Conservation (phyloP, 1,139 yeast genomes). For the Pichia sp. region DNA sequence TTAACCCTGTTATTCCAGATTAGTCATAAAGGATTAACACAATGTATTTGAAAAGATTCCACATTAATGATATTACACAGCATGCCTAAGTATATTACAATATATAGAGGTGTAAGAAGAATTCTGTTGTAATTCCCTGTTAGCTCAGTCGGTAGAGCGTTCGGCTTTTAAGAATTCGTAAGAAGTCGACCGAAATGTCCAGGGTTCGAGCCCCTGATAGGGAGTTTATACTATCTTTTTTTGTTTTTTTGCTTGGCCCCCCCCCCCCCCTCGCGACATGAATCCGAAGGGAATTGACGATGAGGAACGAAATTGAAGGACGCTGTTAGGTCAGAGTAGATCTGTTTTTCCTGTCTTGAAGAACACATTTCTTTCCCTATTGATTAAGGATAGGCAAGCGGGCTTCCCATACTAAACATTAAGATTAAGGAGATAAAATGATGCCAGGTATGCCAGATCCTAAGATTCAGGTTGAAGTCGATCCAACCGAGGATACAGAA, state of each 20-base stretch:
- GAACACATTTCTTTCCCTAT: too few relatives aligned
- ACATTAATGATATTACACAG: too few relatives aligned
- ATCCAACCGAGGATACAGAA: slow-evolving; percentile 94
- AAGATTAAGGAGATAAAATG: slow-evolving; percentile 1
- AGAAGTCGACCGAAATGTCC: slow-evolving; percentile 42
- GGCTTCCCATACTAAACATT: too few relatives aligned
- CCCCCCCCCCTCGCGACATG: not conserved
- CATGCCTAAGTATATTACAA: too few relatives aligned
- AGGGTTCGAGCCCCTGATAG: slow-evolving; percentile 46
- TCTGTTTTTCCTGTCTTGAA: too few relatives aligned
- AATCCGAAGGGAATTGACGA: not conserved
- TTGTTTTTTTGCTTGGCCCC: not conserved
- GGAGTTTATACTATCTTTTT: slow-evolving; percentile 30
- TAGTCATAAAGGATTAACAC: too few relatives aligned
- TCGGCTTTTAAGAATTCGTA: slow-evolving; percentile 39
- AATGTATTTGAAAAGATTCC: too few relatives aligned
- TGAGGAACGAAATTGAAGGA: too few relatives aligned
- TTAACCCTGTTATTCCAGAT: too few relatives aligned
- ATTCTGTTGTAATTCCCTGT: slow-evolving; percentile 30
- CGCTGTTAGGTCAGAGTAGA: too few relatives aligned
- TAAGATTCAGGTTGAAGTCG: slow-evolving; percentile 76
- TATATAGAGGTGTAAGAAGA: too few relatives aligned
- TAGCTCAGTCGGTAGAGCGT: slow-evolving; percentile 47
- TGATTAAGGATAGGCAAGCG: too few relatives aligned
- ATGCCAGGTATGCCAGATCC: slow-evolving; percentile 26